Conservation (phyloP, 805 yeast genomes). For the Kodamaea laetipori region DNA sequence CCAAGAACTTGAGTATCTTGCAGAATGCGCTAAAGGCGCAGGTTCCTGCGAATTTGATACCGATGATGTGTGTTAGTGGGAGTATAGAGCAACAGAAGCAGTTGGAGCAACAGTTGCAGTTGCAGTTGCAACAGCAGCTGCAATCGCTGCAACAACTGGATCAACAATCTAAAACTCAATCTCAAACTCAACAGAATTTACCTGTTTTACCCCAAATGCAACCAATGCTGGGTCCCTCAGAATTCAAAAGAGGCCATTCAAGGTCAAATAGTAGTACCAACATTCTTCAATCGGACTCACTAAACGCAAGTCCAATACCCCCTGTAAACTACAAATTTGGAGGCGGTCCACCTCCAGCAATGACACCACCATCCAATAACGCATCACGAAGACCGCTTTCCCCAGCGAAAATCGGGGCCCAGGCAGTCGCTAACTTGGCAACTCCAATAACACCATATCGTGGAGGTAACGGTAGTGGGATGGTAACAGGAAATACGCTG, state of each 20-base stretch:
- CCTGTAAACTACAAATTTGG: slow-evolving; percentile 42
- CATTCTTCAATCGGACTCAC: slow-evolving; percentile 18
- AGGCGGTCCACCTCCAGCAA: slow-evolving; percentile 20
- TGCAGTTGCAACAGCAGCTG: slow-evolving; percentile 14
- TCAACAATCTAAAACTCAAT: background rate
- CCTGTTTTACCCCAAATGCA: slow-evolving; percentile 1
- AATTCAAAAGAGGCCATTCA: slow-evolving; percentile 8
- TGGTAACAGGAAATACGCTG: slow-evolving; percentile 11
- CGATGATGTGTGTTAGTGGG: slow-evolving; percentile 53
- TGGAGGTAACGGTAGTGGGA: slow-evolving; percentile 19
- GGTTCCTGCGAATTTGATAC: slow-evolving; percentile 65
- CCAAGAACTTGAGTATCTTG: slow-evolving; percentile 61
- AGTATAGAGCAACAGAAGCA: slow-evolving; percentile 1
- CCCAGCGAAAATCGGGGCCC: slow-evolving; percentile 74
- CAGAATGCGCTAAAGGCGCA: slow-evolving; percentile 60
- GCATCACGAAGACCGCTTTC: slow-evolving; percentile 49
- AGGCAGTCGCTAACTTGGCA: slow-evolving; percentile 58
- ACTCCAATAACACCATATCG: slow-evolving; percentile 40
- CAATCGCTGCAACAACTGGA: slow-evolving; percentile 12
- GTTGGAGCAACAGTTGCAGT: background rate
- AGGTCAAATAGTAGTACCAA: slow-evolving; percentile 11
- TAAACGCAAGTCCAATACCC: slow-evolving; percentile 33
- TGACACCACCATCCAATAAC: slow-evolving; percentile 12
- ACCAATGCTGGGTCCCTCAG: slow-evolving; percentile 9
- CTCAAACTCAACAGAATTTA: slow-evolving; percentile 14